Percentiles rank a stretch among this genome's conserved stretches.
Evolutionary conservation across 805 yeast species (phyloP).

Genomic region (Kluyveromyces wickerhamii): DNA sequence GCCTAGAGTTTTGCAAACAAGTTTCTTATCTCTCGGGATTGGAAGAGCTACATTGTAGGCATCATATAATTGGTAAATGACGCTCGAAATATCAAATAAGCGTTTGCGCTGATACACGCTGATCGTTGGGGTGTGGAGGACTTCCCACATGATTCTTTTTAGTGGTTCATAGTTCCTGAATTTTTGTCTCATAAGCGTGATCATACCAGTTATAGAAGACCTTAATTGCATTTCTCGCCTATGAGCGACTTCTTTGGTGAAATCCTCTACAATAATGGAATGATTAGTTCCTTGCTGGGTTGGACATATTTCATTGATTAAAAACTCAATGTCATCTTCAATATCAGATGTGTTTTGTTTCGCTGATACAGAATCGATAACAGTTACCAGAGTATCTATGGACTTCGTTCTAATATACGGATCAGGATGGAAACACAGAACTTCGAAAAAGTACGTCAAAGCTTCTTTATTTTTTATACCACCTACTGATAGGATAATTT

Average conservation of each 20-base stretch:
- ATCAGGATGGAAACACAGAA: slow-evolving; percentile 49
- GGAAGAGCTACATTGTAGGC: slow-evolving; percentile 53
- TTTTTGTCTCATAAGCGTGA: slow-evolving; percentile 18
- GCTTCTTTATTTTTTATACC: slow-evolving; percentile 62
- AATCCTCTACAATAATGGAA: slow-evolving; percentile 14
- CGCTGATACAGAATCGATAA: slow-evolving; percentile 61
- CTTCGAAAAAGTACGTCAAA: slow-evolving; percentile 52
- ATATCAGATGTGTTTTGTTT: slow-evolving; percentile 49
- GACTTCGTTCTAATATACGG: slow-evolving; percentile 44
- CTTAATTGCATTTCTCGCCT: slow-evolving; percentile 19
- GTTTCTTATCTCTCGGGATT: slow-evolving; percentile 58
- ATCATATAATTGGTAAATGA: slow-evolving; percentile 57
- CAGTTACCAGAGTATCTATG: slow-evolving; percentile 37
- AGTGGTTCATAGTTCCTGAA: slow-evolving; percentile 45
- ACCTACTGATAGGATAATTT: slow-evolving; percentile 63
- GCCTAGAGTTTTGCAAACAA: slow-evolving; percentile 51
- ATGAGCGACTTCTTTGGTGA: slow-evolving; percentile 15
- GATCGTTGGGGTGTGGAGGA: slow-evolving; percentile 53
- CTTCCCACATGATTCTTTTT: slow-evolving; percentile 55
- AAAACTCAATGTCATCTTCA: slow-evolving; percentile 54
- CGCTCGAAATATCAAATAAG: slow-evolving; percentile 55
- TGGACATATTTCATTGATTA: slow-evolving; percentile 21
- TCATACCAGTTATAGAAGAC: slow-evolving; percentile 23
- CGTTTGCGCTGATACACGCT: slow-evolving; percentile 53
- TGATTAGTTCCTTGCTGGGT: slow-evolving; percentile 10